phyloP scores from a whole-genome alignment of 2,329 filamentous ascomycete genomes.

The Cercospora sp. region DNA sequence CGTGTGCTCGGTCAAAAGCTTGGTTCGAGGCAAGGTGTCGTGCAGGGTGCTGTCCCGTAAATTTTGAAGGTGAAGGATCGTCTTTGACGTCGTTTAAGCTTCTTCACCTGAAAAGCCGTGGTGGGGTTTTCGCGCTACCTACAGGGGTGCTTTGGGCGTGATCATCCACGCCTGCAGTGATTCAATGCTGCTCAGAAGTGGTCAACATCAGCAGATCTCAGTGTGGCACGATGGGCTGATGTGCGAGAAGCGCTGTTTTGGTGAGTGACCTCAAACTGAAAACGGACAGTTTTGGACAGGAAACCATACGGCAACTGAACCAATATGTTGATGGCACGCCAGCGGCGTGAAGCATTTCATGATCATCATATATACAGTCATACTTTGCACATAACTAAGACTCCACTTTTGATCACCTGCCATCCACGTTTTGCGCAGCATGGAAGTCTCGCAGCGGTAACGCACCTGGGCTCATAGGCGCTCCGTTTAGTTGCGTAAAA shows the following conservation, averaged over 20 bases:
- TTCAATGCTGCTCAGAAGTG: neutral
- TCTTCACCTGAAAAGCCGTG: neutral
- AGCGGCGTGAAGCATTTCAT: neutral
- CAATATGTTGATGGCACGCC: neutral
- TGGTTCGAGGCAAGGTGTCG: neutral
- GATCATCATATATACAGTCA: conserved; percentile 12
- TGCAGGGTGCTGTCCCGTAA: neutral
- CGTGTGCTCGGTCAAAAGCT: neutral
- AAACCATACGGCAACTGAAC: neutral
- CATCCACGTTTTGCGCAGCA: conserved; percentile 18
- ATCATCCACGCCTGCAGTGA: neutral
- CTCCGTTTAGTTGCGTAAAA: conserved; percentile 59
- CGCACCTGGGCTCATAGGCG: conserved; percentile 26
- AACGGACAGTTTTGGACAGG: neutral
- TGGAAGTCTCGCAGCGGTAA: neutral
- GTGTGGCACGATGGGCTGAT: neutral
- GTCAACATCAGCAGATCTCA: neutral
- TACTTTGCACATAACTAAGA: neutral
- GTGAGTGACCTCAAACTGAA: neutral
- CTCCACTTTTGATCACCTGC: conserved; percentile 14
- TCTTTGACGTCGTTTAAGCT: neutral
- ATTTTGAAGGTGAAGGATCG: neutral
- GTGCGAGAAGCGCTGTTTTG: neutral
- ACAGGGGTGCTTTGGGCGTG: neutral
- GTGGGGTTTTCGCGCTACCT: neutral